Base-by-base conservation (phyloP, 306 rosid species). In the Prunus fruticosa region DNA sequence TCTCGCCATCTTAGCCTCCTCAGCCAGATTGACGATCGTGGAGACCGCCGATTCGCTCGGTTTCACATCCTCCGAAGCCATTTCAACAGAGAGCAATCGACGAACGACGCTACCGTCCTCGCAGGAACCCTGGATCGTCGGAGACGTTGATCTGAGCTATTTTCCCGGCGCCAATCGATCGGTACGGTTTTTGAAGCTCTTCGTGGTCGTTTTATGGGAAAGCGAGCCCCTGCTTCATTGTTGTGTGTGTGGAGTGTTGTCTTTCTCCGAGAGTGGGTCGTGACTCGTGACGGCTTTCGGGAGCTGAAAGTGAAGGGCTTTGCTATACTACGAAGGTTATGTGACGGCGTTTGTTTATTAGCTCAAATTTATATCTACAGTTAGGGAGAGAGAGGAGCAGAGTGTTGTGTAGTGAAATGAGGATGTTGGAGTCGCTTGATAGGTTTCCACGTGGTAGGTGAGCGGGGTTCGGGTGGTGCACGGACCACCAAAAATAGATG, bases 51-150 rank as follows among this genome's bases (percentile, higher is more conserved):
- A 86, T 62, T 92, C 97, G 58, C 87, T 88, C 64, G 82, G 82
- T 78, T 96, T 91, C 77, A 91, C 99, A 79, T 96, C 96, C 81
- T 92, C 99, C 62, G 99, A 92, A 74, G 97, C 99, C 99, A 95
- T 90, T 38, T 23, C 18, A 5, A 50, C 43, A 61, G 45, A 23
- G 9, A 71, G 32, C 68, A 14, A 73, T 9, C 27, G 5, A 22
- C 1, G 13, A 64, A 64, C n/a, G n/a, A 66, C 76, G 28, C 47
- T 0, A 45, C 45, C 2, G 27, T 28, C 7, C 43, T 49, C 73
- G 49, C 67, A 57, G 64, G 74, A 76, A 75, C 62, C 76, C 84
- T 76, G 62, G 23, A 66, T 53, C 49, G 75, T 65, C 82, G 80
- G 49, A 43, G 75, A 8, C 4, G 12, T 18, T 45, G 69, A 71